phyloP scores from a whole-genome alignment of 352 stramenopile genomes.

The Globisporangium perplexum region DNA sequence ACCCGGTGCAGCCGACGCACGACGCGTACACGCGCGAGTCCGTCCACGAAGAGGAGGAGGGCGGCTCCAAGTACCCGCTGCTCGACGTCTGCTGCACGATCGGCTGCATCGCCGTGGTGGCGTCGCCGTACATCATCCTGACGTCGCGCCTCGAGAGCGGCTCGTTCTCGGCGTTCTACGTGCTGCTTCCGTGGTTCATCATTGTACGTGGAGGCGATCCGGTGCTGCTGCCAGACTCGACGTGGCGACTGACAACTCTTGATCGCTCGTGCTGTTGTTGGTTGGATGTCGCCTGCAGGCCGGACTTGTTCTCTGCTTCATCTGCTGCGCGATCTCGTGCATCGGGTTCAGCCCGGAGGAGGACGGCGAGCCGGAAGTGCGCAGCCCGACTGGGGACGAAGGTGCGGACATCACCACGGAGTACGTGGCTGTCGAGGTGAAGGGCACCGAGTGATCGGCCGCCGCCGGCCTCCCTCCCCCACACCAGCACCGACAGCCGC shows the following conservation, averaged over 20 bases:
- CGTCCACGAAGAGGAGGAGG: conserved; percentile 41
- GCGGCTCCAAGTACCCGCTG: conserved; percentile 44
- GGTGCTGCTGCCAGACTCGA: no score
- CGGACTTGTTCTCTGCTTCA: conserved; percentile 67
- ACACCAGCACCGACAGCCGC: background rate
- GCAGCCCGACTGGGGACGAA: conserved; percentile 50
- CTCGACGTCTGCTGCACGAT: conserved; percentile 53
- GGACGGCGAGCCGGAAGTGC: conserved; percentile 27
- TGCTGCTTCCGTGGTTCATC: conserved; percentile 79
- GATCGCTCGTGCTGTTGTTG: no score
- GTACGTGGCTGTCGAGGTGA: conserved; percentile 54
- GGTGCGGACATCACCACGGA: conserved; percentile 53
- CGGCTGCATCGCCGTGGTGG: conserved; percentile 40
- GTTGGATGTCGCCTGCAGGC: conserved; percentile 32
- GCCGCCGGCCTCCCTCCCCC: no score
- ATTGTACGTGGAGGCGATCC: conserved; percentile 37
- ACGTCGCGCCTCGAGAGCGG: conserved; percentile 61
- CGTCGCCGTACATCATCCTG: conserved; percentile 79
- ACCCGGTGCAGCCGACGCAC: conserved; percentile 36
- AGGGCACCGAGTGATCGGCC: conserved; percentile 7
- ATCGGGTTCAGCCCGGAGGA: conserved; percentile 44
- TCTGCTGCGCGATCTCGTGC: conserved; percentile 73
- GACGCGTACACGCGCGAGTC: conserved; percentile 78
- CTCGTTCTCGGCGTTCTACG: conserved; percentile 75
- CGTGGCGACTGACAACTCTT: background rate